These are phyloP conservation scores for Aspergillus piperis DNA, from an alignment of 2,329 filamentous ascomycete species.

Conservation along the genomic window DNA sequence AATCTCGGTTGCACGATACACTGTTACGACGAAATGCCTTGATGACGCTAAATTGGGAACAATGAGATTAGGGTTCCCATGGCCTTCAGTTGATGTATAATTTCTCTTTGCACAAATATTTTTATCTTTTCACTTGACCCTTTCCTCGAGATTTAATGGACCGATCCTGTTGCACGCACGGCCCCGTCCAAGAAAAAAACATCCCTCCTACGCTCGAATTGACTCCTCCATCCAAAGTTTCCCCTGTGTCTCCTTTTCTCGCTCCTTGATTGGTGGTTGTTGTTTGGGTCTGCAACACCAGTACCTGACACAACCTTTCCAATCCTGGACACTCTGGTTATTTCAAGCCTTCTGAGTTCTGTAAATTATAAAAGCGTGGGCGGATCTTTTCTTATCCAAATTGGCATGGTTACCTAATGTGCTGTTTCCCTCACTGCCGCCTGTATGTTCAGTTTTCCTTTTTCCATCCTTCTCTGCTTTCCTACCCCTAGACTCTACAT, in stretches of 20 bases:
- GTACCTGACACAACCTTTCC: neutral
- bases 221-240: slow-evolving; percentile 12
- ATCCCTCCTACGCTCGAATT: neutral
- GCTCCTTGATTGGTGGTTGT: neutral
- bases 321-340: neutral
- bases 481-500: neutral
- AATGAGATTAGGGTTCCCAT: neutral
- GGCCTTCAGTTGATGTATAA: neutral
- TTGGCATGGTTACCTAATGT: slow-evolving; percentile 2
- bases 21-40: slow-evolving; percentile 18
- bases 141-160: neutral
- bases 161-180: neutral
- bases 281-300: neutral
- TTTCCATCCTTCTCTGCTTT: neutral
- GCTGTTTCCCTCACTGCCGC: slow-evolving; percentile 8
- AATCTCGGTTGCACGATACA: neutral
- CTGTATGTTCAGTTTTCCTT: neutral
- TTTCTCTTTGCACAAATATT: neutral
- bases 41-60: slow-evolving; percentile 11
- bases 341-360: slow-evolving; percentile 13
- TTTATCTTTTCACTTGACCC: neutral
- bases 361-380: slow-evolving; percentile 43
- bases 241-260: slow-evolving; percentile 7
- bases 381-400: slow-evolving; percentile 20
- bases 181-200: neutral